A percentile compares a stretch with the other conserved stretches of the same genome.
phyloP scores from a whole-genome alignment of 225 moss, liverwort and hornwort species.

The Thuidium tamariscinum region DNA sequence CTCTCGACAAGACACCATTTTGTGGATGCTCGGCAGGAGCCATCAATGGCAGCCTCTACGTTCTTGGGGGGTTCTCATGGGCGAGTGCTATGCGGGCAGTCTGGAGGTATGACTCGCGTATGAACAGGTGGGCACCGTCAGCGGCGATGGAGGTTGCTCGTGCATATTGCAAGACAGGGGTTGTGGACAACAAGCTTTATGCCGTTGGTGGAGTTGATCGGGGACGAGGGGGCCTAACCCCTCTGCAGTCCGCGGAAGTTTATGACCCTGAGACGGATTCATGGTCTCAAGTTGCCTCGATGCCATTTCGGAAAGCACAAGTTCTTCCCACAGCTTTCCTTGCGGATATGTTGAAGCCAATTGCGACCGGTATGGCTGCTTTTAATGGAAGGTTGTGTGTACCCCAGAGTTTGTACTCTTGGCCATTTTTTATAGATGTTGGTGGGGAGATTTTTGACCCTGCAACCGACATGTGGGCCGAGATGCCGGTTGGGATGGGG shows the following conservation, averaged over 20 bases:
- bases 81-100: constrained; percentile 91
- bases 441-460: constrained; percentile 96
- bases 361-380: constrained; percentile 94
- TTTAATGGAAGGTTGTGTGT: constrained; percentile 82
- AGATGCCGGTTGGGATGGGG: constrained; percentile 96
- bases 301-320: constrained; percentile 92
- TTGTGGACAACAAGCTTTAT: constrained; percentile 78
- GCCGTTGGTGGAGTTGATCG: constrained; percentile 95
- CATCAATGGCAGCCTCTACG: constrained; percentile 69
- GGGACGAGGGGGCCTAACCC: constrained; percentile 79
- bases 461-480: constrained; percentile 56
- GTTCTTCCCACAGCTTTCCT: constrained; percentile 79
- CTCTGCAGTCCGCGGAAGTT: constrained; percentile 90
- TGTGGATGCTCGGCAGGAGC: constrained; percentile 96
- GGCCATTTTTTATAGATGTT: constrained; percentile 98
- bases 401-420: constrained; percentile 89
- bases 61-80: constrained; percentile 82
- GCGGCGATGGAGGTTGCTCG: constrained; percentile 87
- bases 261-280: constrained; percentile 74
- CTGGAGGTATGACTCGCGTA: constrained; percentile 85
- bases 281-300: constrained; percentile 85
- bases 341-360: constrained; percentile 97
- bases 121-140: constrained; percentile 70
- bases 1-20: constrained; percentile 78
- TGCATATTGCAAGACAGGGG: constrained; percentile 93